Conservation (phyloP, 805 yeast genomes). For the Zygoascus bituminiphila region DNA sequence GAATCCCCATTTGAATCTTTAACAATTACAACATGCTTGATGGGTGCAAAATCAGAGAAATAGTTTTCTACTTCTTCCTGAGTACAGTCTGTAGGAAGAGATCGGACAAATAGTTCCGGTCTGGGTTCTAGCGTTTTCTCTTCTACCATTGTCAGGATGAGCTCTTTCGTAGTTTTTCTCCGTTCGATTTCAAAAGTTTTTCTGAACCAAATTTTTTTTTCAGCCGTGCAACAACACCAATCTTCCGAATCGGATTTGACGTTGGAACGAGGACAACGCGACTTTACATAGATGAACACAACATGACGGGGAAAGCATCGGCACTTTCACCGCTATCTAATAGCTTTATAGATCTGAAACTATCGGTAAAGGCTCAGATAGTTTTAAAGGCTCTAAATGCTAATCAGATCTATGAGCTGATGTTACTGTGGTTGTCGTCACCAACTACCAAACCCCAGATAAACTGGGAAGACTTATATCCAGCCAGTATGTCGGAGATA, state of each 20-base stretch:
- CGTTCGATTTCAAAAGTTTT: neutral
- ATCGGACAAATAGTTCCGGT: constrained; percentile 62
- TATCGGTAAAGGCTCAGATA: constrained; percentile 9
- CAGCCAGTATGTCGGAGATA: neutral
- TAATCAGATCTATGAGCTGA: constrained; percentile 6
- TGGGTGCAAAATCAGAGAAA: constrained; percentile 90
- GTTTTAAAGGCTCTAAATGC: constrained; percentile 7
- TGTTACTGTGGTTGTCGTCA: constrained; percentile 9
- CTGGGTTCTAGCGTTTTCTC: constrained; percentile 1
- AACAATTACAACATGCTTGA: constrained; percentile 87
- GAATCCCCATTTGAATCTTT: constrained; percentile 64
- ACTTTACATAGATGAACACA: neutral
- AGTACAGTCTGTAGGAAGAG: constrained; percentile 73
- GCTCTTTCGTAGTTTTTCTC: neutral
- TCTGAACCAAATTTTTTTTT: constrained; percentile 1
- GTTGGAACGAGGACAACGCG: neutral
- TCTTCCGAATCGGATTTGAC: neutral
- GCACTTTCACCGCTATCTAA: constrained; percentile 4
- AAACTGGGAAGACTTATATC: neutral
- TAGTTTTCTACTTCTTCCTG: constrained; percentile 73
- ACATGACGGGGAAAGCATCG: neutral
- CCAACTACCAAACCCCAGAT: constrained; percentile 6
- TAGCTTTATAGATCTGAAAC: constrained; percentile 10
- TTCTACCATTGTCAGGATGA: neutral
- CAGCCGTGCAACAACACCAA: neutral